Base-by-base conservation (phyloP, 768 basidiomycete species). In the Tulasnella sp. region DNA sequence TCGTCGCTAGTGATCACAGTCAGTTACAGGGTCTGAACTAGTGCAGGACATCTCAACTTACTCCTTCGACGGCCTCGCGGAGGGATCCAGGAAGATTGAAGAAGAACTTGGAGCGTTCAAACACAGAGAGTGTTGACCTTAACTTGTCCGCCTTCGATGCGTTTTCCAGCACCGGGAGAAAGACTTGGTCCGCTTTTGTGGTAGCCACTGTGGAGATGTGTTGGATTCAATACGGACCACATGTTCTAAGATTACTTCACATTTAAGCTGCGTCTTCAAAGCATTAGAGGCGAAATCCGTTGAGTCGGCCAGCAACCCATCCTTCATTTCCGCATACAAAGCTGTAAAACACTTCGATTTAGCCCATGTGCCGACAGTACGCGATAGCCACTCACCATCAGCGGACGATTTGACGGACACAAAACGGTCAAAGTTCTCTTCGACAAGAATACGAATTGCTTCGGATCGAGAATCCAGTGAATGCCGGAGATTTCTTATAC, bases 401-500 rank as follows among this genome's bases (percentile, higher is more conserved):
- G 92, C 96, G 9, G 91, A 92, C 9, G 93, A 92, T 77, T 99
- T 99, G 71, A 99, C 96, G 2, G 93, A 92, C 19, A 98, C 96
- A 77, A 98, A 99, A 14, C 94, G 86, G 81, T 98, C 95, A 80
- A 98, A 98, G 80, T 98, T 97, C 76, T 98, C 94, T 79, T 98
- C 95, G 11, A 99, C 97, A 37, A 99, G 84, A 26, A 95, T 87
- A 44, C 95, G 85, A 72, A 98, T 89, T n/a, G 95, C 97, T 76
- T 95, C 92, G 1, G 94, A 95, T 59, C 95, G 88, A 1, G 90
- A 86, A 77, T 98, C 95, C 72, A 98, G 89, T 14, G 92, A 90
- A 8, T 86, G 81, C 75, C 87, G 86, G 7, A 98, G 83, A 74
- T 89, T 87, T 0, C 85, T 79, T 34, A 94, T 90, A 3, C 95